Base-by-base conservation (phyloP, 2,329 filamentous ascomycete genomes). In the Alternaria conjuncta region DNA sequence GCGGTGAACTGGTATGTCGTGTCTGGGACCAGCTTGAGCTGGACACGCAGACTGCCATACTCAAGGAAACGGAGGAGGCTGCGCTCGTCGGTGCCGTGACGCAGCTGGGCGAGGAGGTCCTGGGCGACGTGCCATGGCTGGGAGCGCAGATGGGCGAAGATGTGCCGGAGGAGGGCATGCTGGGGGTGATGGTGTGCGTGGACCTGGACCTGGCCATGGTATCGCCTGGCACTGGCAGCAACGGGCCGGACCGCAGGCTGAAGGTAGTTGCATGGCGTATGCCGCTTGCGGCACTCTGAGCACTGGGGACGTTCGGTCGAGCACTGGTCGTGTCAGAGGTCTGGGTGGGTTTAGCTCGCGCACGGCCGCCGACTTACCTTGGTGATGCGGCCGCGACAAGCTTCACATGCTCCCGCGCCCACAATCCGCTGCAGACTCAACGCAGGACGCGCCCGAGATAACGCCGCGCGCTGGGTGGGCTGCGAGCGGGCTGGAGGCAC, bases 311-410 rank as follows among this genome's bases (percentile, higher is more conserved):
- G 45, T 23, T 57, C 45, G 25, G 32, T 46, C 32, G 59, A 61
- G 36, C 54, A 61, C 51, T 61, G 21, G 13, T 25, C 13, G n/a
- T n/a, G 58, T 61, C 25, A 56, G 51, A 23, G 30, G 20, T 13
- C 8, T 26, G 21, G 9, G 45, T 57, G 23, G 1, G 3, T 30
- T 36, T 15, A 23, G 53, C 23, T 45, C 36, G 41, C 26, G 23
- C 41, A 50, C 21, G 12, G 43, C 20, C 55, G n/a, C 23, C 55
- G 13, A 54, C 26, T 30, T 60, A 55, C 57, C 49, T 55, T 45
- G 9, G 57, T 60, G 26, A 60, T 60, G 57, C 57, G 49, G n/a
- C 49, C 49, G 49, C 28, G 57, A 55, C 57, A 60, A n/a, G 57
- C 57, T 23, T 60, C 28, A 30, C 57, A 60, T 7, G 57, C 57